Percentiles rank a stretch among this genome's conserved stretches.
phyloP scores from a whole-genome alignment of 495 filamentous ascomycete genomes.

The Aspergillus haitiensis region DNA sequence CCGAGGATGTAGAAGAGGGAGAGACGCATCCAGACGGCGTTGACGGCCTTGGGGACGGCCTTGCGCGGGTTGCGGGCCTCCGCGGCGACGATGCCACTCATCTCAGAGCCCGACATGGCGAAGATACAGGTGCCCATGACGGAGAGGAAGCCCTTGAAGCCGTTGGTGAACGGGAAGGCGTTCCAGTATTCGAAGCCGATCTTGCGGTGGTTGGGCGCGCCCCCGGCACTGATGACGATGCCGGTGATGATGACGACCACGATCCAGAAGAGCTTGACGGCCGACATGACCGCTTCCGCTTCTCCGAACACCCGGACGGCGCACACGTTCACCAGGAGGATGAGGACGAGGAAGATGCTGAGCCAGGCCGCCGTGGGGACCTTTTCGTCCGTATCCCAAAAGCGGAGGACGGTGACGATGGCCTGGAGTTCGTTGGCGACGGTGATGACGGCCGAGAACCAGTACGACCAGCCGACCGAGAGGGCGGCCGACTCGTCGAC shows the following conservation, averaged over 20 bases:
- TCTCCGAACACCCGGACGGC: constrained; percentile 71
- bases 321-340: constrained; percentile 67
- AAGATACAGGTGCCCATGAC: constrained; percentile 50
- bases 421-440: constrained; percentile 71
- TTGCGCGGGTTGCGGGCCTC: constrained; percentile 78
- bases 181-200: constrained; percentile 73
- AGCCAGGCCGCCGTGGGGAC: constrained; percentile 62
- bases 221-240: constrained; percentile 69
- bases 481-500: constrained; percentile 70
- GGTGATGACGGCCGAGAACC: constrained; percentile 58
- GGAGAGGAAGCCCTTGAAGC: constrained; percentile 48
- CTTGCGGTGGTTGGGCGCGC: constrained; percentile 57
- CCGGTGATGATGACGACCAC: constrained; percentile 65
- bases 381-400: constrained; percentile 52
- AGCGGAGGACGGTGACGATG: constrained; percentile 70
- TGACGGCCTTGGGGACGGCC: constrained; percentile 77
- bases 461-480: constrained; percentile 57
- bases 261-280: constrained; percentile 75
- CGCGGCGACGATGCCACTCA: constrained; percentile 76
- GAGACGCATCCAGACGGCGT: constrained; percentile 83
- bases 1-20: constrained; percentile 73
- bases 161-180: constrained; percentile 38
- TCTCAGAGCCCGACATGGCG: constrained; percentile 63
- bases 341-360: constrained; percentile 65
- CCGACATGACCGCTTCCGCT: constrained; percentile 70